Evolutionary conservation across 2,329 filamentous ascomycete genomes (phyloP).

Genomic region (Sporothrix luriei): DNA sequence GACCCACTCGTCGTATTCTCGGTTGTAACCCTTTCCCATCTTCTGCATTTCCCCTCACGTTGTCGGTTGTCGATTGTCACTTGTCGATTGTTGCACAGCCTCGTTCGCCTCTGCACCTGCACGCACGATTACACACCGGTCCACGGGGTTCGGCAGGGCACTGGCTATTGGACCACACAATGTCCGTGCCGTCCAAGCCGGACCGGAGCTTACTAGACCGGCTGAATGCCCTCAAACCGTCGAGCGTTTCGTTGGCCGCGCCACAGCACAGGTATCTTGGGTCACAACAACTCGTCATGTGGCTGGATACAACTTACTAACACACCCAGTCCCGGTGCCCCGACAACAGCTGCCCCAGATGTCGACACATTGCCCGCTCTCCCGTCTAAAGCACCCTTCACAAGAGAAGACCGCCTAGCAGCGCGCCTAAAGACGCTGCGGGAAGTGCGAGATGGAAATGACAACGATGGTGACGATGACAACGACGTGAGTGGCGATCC

Average conservation of each 20-base stretch:
- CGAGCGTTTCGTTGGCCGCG: constrained; percentile 43
- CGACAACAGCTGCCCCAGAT: not conserved
- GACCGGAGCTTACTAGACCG: constrained; percentile 57
- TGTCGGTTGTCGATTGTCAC: not conserved
- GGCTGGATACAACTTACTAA: constrained; percentile 36
- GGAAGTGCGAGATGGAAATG: constrained; percentile 40
- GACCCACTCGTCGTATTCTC: not conserved
- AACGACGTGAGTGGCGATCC: not conserved
- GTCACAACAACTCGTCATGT: not conserved
- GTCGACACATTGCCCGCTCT: not conserved
- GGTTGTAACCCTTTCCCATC: constrained; percentile 14
- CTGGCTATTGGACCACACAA: not conserved
- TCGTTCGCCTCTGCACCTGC: not conserved
- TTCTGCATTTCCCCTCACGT: constrained; percentile 10
- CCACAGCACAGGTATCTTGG: constrained; percentile 34
- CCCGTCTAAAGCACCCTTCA: constrained; percentile 40
- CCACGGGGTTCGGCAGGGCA: not conserved
- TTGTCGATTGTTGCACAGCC: not conserved
- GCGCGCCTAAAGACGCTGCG: constrained; percentile 57
- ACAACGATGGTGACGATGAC: not conserved
- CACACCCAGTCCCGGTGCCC: constrained; percentile 27
- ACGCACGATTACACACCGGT: not conserved
- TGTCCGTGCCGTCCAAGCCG: constrained; percentile 27
- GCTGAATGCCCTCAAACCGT: constrained; percentile 56
- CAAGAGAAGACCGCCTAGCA: constrained; percentile 56